These are phyloP conservation scores for Platismatia glauca DNA, from an alignment of 495 filamentous ascomycete genomes.

Conservation along the genomic window DNA sequence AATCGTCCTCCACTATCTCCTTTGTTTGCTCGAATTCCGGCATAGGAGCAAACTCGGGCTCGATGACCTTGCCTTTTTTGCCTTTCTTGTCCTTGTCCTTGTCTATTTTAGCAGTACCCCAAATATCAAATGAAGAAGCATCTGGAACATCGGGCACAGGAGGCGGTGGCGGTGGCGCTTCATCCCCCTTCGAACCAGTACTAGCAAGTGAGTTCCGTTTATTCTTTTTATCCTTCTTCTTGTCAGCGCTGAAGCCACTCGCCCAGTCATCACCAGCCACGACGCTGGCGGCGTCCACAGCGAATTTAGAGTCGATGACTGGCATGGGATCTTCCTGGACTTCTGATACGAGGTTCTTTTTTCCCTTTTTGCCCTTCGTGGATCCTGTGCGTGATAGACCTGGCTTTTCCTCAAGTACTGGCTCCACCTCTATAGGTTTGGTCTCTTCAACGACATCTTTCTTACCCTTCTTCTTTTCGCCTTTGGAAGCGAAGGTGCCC, in stretches of 20 bases:
- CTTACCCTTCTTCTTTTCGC: slow-evolving; percentile 34
- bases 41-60: slow-evolving; percentile 11
- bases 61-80: slow-evolving; percentile 24
- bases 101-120: slow-evolving; percentile 39
- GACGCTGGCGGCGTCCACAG: slow-evolving; percentile 12
- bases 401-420: slow-evolving; percentile 24
- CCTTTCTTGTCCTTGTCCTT: slow-evolving; percentile 27
- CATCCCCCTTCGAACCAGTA: slow-evolving; percentile 16
- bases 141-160: slow-evolving; percentile 27
- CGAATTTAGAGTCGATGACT: slow-evolving; percentile 20
- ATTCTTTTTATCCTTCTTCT: slow-evolving; percentile 25
- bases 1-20: slow-evolving; percentile 8
- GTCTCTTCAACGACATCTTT: slow-evolving; percentile 27
- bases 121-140: slow-evolving; percentile 26
- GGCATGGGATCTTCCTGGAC: slow-evolving; percentile 29
- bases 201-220: slow-evolving; percentile 19
- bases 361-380: slow-evolving; percentile 37
- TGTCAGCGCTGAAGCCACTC: slow-evolving; percentile 26
- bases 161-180: slow-evolving; percentile 21
- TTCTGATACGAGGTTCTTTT: slow-evolving; percentile 27
- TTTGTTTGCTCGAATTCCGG: neutral
- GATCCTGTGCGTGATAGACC: slow-evolving; percentile 28
- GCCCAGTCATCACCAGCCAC: slow-evolving; percentile 31
- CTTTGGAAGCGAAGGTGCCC: slow-evolving; percentile 16
- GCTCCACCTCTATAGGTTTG: slow-evolving; percentile 12